These are phyloP conservation scores for Astraeus odoratus DNA, from an alignment of 768 basidiomycete species.

Conservation along the genomic window DNA sequence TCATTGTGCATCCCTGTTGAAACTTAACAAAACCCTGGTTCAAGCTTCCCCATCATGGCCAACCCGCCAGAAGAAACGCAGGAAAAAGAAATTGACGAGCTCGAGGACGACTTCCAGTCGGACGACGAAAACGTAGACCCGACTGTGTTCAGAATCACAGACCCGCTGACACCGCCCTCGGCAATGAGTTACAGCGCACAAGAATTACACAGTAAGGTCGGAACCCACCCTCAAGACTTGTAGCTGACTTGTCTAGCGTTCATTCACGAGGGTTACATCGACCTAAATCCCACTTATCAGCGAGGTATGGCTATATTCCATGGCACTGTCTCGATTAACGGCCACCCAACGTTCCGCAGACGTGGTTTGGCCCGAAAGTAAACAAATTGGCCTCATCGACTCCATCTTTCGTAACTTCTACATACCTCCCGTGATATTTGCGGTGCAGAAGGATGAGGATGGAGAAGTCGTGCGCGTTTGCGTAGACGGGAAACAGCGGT, in stretches of 20 bases:
- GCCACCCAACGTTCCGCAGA: conserved; percentile 34
- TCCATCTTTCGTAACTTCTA: conserved; percentile 50
- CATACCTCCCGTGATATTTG: conserved; percentile 46
- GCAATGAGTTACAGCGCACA: conserved; percentile 37
- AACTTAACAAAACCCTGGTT: conserved; percentile 1
- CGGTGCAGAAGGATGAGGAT: conserved; percentile 34
- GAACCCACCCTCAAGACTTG: not conserved
- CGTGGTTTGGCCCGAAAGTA: conserved; percentile 67
- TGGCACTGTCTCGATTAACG: not conserved
- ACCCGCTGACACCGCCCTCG: conserved; percentile 34
- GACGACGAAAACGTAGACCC: conserved; percentile 34
- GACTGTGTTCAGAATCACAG: conserved; percentile 37
- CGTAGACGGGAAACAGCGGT: conserved; percentile 49
- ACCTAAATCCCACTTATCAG: conserved; percentile 67
- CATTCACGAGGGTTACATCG: conserved; percentile 65
- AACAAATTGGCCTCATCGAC: conserved; percentile 51
- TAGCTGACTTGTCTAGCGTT: conserved; percentile 32
- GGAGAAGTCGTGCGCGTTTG: conserved; percentile 37
- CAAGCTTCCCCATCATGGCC: conserved; percentile 2
- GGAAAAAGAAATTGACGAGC: conserved; percentile 41
- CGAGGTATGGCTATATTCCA: conserved; percentile 39
- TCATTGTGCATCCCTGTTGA: conserved; percentile 6
- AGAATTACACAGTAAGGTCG: conserved; percentile 40
- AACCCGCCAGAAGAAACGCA: conserved; percentile 10
- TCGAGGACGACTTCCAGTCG: conserved; percentile 37